Conservation (phyloP, 495 filamentous ascomycete species). For the Entonaema liquescens region DNA sequence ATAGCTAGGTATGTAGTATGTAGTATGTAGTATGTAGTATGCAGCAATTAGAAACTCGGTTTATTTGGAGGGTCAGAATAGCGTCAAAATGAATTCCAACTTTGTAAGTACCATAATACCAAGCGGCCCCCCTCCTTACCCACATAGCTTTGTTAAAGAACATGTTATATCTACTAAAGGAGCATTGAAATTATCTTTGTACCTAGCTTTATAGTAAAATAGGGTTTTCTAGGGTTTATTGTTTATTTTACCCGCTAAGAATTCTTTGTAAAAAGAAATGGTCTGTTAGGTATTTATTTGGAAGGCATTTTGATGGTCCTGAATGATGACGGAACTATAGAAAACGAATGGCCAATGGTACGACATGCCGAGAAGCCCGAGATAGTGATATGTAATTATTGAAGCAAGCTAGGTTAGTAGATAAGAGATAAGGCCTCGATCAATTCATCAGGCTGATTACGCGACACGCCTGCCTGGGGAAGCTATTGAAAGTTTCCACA, state of each 20-base stretch:
- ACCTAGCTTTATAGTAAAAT: no score
- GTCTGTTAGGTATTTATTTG: no score
- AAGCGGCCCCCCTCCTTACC: no score
- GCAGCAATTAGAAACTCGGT: not conserved
- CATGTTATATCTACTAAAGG: no score
- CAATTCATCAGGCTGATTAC: slow-evolving; percentile 44
- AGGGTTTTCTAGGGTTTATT: no score
- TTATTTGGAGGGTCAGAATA: not conserved
- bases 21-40: not conserved
- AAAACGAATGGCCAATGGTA: not conserved
- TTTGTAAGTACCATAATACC: no score
- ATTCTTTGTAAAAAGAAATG: no score
- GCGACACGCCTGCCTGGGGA: slow-evolving; percentile 44
- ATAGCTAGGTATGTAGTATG: not conserved
- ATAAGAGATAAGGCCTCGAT: slow-evolving; percentile 12
- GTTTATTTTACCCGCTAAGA: no score
- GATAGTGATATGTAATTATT: not conserved
- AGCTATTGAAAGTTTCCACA: slow-evolving; percentile 12
- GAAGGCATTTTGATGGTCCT: no score
- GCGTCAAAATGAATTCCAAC: no score
- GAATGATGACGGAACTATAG: slow-evolving; percentile 27
- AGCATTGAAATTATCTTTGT: no score
- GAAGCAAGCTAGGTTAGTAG: not conserved
- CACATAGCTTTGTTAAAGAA: no score
- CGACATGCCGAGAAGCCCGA: not conserved